Evolutionary conservation across 208 protist species (phyloP), one percentile per base, ranked within the genome.

Genomic region (Leishmania braziliensis): DNA sequence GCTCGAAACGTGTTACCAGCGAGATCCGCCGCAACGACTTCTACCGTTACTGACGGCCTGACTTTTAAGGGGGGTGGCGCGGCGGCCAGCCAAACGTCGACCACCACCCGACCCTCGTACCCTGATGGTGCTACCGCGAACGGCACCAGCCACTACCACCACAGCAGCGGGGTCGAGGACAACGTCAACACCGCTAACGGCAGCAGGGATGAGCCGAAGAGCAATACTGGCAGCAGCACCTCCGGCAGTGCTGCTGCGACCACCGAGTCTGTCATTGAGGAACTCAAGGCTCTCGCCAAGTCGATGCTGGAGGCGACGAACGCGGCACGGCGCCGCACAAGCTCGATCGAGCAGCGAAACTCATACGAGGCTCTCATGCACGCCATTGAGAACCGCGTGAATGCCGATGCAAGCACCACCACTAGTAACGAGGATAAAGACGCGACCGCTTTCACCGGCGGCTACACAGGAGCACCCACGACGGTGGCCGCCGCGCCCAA

Each of bases 261-360:
- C 26, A 93, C 94, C 5, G 92, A 96, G 81, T 84, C 87, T 26
- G 91, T 97, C 46, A 96, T 97, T 72, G 91, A 93, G 78, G 92
- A 97, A 84, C 85, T 97, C 65, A 95, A 95, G 82, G 79, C 82
- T 50, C 86, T 97, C 6, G 94, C 94, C 33, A 91, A 93, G 79
- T 95, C 88, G 58, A 97, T 97, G 94, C 86, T 97, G 33, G 92
- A 96, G 68, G 88, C 94, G 8, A 96, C 91, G 0, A 94, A 93
- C 60, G 88, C 89, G 18, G 89, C 92, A 16, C 92, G 91, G 65
- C 86, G 84, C 33, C 89, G 87, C 48, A 87, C 88, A 29, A 86
- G 84, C 77, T 84, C 84, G 69, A 80, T 86, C 56, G 90, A 92
- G 75, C 85, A 86, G 66, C 79, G 79, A 70, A 90, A 90, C 53